Conservation (phyloP, 371 early-diverging fungal species). For the Zychaea mexicana region DNA sequence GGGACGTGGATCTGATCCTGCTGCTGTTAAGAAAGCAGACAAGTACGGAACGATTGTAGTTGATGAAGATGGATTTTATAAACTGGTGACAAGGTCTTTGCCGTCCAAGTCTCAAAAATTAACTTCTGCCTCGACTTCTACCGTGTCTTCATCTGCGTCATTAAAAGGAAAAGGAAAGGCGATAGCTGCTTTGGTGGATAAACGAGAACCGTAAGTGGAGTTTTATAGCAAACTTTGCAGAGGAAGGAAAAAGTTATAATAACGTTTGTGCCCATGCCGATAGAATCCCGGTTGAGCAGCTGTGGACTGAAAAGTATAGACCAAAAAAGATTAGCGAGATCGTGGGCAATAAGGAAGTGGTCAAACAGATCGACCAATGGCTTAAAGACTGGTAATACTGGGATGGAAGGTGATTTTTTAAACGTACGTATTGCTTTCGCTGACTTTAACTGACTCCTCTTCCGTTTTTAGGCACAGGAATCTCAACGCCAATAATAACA, state of each 20-base stretch:
- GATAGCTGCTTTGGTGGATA: neutral
- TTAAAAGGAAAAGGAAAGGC: neutral
- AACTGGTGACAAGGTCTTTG: slow-evolving; percentile 68
- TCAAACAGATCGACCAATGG: slow-evolving; percentile 78
- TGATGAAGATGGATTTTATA: slow-evolving; percentile 89
- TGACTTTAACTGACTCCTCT: too few relatives aligned
- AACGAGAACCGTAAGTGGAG: neutral
- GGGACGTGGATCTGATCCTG: slow-evolving; percentile 92
- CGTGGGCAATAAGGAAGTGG: slow-evolving; percentile 85
- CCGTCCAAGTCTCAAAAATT: slow-evolving; percentile 24
- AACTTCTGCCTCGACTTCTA: neutral
- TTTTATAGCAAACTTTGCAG: too few relatives aligned
- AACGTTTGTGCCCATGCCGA: neutral
- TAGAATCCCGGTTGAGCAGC: slow-evolving; percentile 5
- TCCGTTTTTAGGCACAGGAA: too few relatives aligned
- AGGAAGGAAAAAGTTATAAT: too few relatives aligned
- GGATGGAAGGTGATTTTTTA: too few relatives aligned
- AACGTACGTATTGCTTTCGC: too few relatives aligned
- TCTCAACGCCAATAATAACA: too few relatives aligned
- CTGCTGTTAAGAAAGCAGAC: slow-evolving; percentile 88
- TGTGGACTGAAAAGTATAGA: slow-evolving; percentile 98
- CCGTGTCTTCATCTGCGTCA: neutral
- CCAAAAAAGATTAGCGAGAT: slow-evolving; percentile 87
- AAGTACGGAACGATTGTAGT: slow-evolving; percentile 72
- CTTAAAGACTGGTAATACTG: slow-evolving; percentile 65